These are phyloP conservation scores for Saccharomycopsis sp. DNA, from an alignment of 805 yeast species.

Conservation along the genomic window DNA sequence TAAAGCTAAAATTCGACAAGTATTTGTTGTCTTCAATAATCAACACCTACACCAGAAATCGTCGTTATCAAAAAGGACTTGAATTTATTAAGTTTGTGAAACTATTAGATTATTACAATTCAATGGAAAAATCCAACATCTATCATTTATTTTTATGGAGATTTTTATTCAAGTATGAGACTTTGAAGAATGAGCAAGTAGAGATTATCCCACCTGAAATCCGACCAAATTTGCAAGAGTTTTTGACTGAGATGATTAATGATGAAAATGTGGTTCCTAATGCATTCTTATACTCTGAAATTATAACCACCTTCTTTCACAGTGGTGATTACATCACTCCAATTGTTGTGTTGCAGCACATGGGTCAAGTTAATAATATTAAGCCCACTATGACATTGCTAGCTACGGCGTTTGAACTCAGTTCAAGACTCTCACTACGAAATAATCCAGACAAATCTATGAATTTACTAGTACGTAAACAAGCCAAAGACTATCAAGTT, in stretches of 20 bases:
- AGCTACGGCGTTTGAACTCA: not conserved
- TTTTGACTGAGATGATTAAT: not conserved
- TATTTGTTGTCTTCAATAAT: not conserved
- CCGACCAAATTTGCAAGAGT: not conserved
- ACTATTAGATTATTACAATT: not conserved
- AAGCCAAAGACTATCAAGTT: not conserved
- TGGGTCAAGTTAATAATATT: not conserved
- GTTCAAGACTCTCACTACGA: not conserved
- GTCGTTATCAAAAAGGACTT: not conserved
- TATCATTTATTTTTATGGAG: not conserved
- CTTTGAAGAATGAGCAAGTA: not conserved
- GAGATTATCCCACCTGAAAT: not conserved
- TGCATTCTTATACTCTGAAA: not conserved
- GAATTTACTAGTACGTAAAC: not conserved
- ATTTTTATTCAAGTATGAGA: not conserved
- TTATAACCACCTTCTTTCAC: not conserved
- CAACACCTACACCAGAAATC: not conserved
- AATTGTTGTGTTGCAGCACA: not conserved
- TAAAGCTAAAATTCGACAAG: not conserved
- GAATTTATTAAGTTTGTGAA: not conserved
- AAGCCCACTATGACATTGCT: not conserved
- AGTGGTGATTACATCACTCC: not conserved
- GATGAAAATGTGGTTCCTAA: conserved; percentile 1
- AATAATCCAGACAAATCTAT: not conserved
- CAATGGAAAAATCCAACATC: not conserved